These are phyloP conservation scores for Spergularia azorica DNA, from an alignment of 179 eudicot genomes.

Conservation along the genomic window DNA sequence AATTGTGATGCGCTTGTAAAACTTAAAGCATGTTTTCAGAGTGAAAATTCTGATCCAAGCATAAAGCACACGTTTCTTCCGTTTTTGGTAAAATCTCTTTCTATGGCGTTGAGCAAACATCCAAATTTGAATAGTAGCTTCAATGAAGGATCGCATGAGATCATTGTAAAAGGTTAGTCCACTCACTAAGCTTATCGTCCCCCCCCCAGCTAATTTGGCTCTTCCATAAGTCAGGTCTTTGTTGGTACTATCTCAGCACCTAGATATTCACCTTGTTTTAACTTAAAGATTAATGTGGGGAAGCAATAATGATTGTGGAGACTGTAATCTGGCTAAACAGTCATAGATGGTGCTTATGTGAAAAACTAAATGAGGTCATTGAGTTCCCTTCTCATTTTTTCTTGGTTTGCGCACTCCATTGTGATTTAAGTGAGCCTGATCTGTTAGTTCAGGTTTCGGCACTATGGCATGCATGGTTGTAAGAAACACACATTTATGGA, in stretches of 20 bases:
- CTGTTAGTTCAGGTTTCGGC: neutral
- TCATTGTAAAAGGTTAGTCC: slow-evolving; percentile 69
- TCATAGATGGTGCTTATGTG: neutral
- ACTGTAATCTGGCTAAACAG: neutral
- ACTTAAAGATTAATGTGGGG: neutral
- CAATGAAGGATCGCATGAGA: slow-evolving; percentile 60
- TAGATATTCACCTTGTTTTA: neutral
- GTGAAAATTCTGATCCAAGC: slow-evolving; percentile 69
- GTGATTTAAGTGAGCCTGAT: neutral
- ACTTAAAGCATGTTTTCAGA: slow-evolving; percentile 78
- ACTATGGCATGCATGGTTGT: neutral
- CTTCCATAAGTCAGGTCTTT: neutral
- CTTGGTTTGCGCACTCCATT: neutral
- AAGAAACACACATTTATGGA: neutral
- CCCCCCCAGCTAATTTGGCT: neutral
- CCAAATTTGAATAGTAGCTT: slow-evolving; percentile 80
- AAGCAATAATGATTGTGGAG: neutral
- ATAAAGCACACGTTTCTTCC: slow-evolving; percentile 92
- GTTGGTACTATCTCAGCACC: neutral
- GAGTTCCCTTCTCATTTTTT: too few species aligned
- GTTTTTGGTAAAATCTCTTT: slow-evolving; percentile 75
- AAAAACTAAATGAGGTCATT: slow-evolving; percentile 4
- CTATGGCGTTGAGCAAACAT: slow-evolving; percentile 72
- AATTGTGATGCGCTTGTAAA: slow-evolving; percentile 69
- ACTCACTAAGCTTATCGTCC: neutral